Evolutionary conservation across 2,329 filamentous ascomycete genomes (phyloP), one percentile per base, ranked within the genome.

Genomic region (Epichloe baconii): DNA sequence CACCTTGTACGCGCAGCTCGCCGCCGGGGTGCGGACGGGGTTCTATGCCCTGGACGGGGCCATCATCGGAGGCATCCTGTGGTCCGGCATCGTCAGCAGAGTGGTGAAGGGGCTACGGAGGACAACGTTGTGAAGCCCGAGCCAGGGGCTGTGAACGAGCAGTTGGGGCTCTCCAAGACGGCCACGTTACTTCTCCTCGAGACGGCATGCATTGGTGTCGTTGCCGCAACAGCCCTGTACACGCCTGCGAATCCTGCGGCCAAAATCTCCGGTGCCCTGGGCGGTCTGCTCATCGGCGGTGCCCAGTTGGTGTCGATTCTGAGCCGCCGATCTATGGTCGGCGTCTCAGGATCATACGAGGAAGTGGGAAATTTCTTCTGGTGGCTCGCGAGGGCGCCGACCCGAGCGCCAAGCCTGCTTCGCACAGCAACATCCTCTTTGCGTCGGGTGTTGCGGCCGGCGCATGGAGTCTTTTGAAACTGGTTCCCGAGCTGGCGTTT

Each of bases 271-370:
- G 66, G 71, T 1, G 75, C 77, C 0, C 63, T 77, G 0, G 80
- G 80, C 23, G 82, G 82, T 2, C 58, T 82, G 23, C 61, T 78
- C 51, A 77, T 86, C 52, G 79, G 78, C 2, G 59, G 69, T 1
- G 73, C 79, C 0, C 82, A 86, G 63, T 65, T 78, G 7, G 62
- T 76, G 4, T 82, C 79, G 0, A 62, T 84, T 0, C 53, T 78
- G 11, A 58, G 74, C 36, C 74, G 79, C 23, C 70, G 70, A 21
- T 67, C 71, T 41, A 70, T 82, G 53, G 62, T 86, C 3, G 82
- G 82, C 5, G 75, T 81, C 2, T 85, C 81, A 3, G 71, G 70
- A 1, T 76, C 75, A 0, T 85, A 79, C 56, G 79, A 83, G 58
- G 79, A 85, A 57, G 56, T 76, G 5, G 81, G 79, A 8, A 72